These are phyloP conservation scores for Barbarea vulgaris DNA, from an alignment of 345 rosid genomes.

Conservation along the genomic window DNA sequence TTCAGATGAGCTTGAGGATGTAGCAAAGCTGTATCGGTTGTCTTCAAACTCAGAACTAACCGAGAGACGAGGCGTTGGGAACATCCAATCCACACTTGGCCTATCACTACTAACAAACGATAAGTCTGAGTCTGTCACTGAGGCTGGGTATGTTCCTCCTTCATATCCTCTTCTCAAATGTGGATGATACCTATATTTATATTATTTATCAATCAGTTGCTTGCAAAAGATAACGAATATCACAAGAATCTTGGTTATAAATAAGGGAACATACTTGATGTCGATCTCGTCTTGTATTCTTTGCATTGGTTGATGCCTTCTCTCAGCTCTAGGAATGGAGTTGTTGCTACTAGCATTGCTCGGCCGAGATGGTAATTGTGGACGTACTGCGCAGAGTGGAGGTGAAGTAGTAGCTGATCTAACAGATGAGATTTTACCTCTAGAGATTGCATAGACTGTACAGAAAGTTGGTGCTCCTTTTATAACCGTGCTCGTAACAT, in stretches of 20 bases:
- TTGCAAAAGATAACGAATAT: neutral
- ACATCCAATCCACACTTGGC: constrained; percentile 38
- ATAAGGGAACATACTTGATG: constrained; percentile 7
- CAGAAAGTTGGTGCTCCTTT: constrained; percentile 73
- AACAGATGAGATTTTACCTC: constrained; percentile 64
- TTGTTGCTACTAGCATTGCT: constrained; percentile 21
- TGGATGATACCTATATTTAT: constrained; percentile 8
- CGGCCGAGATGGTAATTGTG: constrained; percentile 16
- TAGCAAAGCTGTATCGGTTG: constrained; percentile 37
- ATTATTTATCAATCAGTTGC: neutral
- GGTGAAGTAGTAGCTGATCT: constrained; percentile 50
- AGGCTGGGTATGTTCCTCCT: constrained; percentile 26
- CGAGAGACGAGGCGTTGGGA: constrained; percentile 25
- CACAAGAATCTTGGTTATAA: neutral
- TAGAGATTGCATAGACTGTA: constrained; percentile 68
- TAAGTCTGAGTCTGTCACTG: constrained; percentile 39
- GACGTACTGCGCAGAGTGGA: constrained; percentile 38
- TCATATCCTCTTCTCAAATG: constrained; percentile 25
- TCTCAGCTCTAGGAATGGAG: constrained; percentile 2
- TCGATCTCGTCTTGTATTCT: constrained; percentile 27
- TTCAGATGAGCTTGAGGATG: constrained; percentile 35
- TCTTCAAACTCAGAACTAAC: constrained; percentile 37
- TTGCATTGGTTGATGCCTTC: neutral
- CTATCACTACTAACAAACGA: constrained; percentile 49
- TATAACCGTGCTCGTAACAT: constrained; percentile 57